Evolutionary conservation across 2,329 filamentous ascomycete genomes (phyloP).

Genomic region (Phyllosticta paracitricarpa): DNA sequence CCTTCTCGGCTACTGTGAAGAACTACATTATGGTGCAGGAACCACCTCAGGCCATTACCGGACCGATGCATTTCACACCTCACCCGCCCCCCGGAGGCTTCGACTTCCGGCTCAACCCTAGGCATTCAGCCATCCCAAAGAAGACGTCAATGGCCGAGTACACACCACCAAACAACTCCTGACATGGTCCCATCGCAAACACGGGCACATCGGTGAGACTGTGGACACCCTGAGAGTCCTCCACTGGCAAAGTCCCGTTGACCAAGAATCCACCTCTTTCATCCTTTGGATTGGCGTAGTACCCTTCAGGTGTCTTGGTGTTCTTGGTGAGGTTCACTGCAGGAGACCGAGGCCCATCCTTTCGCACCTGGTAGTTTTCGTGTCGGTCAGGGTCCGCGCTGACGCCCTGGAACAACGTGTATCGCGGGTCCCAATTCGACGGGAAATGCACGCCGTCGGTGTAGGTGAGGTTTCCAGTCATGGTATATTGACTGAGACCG

Average conservation of each 20-base stretch:
- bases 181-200: constrained; percentile 69
- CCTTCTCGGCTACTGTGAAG: too few relatives aligned
- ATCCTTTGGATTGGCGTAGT: constrained; percentile 61
- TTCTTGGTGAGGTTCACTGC: constrained; percentile 46
- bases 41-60: background rate
- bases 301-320: constrained; percentile 35
- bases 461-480: constrained; percentile 52
- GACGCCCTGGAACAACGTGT: constrained; percentile 65
- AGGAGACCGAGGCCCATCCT: constrained; percentile 52
- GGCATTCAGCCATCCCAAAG: constrained; percentile 60
- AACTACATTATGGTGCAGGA: too few relatives aligned
- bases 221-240: constrained; percentile 46
- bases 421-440: constrained; percentile 74
- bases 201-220: constrained; percentile 40
- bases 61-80: background rate
- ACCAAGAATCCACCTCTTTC: constrained; percentile 56
- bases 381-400: constrained; percentile 63
- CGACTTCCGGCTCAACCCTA: constrained; percentile 23
- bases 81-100: background rate
- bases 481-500: constrained; percentile 65
- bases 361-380: constrained; percentile 66
- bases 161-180: constrained; percentile 62
- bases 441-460: constrained; percentile 68
- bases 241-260: constrained; percentile 62
- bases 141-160: constrained; percentile 66